Percentiles rank a stretch among this genome's conserved stretches.
Conservation (phyloP, 305 asterid species). For the Fraxinus dipetala region DNA sequence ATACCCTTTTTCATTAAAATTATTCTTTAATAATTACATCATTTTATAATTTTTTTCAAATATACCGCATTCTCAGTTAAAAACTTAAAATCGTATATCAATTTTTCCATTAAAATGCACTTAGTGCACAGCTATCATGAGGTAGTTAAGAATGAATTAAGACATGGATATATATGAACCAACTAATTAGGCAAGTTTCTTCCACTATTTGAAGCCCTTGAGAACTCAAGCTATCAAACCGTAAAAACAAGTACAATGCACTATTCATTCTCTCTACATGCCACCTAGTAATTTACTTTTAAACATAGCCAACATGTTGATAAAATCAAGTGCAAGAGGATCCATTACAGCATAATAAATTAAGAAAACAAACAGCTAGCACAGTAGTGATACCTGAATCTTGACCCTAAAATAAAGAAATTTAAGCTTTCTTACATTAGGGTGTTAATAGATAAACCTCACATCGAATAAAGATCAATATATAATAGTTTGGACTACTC, state of each 20-base stretch:
- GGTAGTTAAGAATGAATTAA: neutral
- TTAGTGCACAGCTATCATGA: neutral
- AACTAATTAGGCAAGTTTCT: neutral
- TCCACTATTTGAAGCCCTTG: neutral
- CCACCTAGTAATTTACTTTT: neutral
- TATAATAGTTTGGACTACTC: conserved; percentile 1
- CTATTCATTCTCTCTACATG: no score
- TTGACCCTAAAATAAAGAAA: conserved; percentile 40
- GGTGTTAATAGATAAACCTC: no score
- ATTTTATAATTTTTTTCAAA: no score
- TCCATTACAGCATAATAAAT: neutral
- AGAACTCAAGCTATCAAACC: neutral
- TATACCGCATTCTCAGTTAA: no score
- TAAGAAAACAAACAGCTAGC: neutral
- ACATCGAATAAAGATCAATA: no score
- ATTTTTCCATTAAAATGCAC: neutral
- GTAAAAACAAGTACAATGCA: neutral
- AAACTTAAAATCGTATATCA: neutral
- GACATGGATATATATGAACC: neutral
- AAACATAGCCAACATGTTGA: neutral
- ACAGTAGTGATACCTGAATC: conserved; percentile 38
- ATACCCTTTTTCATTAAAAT: no score
- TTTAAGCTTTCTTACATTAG: conserved; percentile 29
- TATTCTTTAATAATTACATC: no score
- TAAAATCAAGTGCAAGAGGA: neutral